A percentile compares a stretch with the other conserved stretches of the same genome.
Conservation (phyloP, 2,329 filamentous ascomycete species). For the Clarireedia homoeocarpa region DNA sequence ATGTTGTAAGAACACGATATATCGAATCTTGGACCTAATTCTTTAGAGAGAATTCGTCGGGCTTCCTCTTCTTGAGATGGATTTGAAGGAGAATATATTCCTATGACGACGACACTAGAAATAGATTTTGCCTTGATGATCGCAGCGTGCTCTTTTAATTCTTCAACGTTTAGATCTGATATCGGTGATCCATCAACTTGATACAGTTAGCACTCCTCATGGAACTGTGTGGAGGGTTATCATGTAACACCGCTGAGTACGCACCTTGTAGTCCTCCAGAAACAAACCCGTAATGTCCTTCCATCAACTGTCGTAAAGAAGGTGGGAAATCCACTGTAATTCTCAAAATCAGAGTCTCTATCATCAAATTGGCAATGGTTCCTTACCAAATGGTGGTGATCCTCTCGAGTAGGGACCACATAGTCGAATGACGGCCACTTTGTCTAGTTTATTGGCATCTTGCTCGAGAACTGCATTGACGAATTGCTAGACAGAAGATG, state of each 20-base stretch:
- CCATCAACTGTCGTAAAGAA: slow-evolving; percentile 37
- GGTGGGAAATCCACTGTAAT: slow-evolving; percentile 37
- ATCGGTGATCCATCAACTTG: slow-evolving; percentile 25
- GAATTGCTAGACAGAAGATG: slow-evolving; percentile 32
- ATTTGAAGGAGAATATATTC: slow-evolving; percentile 52
- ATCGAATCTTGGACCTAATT: slow-evolving; percentile 36
- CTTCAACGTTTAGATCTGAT: slow-evolving; percentile 15
- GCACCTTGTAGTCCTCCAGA: slow-evolving; percentile 32
- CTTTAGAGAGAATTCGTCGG: slow-evolving; percentile 35
- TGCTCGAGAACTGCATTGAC: slow-evolving; percentile 44
- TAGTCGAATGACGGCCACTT: slow-evolving; percentile 44
- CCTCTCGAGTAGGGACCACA: slow-evolving; percentile 40
- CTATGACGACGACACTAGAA: slow-evolving; percentile 44
- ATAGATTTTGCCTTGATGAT: slow-evolving; percentile 29
- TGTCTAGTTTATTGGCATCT: slow-evolving; percentile 40
- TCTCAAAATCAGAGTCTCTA: neutral
- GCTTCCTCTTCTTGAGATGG: slow-evolving; percentile 44
- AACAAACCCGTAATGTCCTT: slow-evolving; percentile 41
- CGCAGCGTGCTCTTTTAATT: slow-evolving; percentile 25
- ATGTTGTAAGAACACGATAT: slow-evolving; percentile 44
- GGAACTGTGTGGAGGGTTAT: neutral
- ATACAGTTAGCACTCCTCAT: slow-evolving; percentile 1
- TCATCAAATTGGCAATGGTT: neutral
- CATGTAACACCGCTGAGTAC: neutral
- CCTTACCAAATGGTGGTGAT: slow-evolving; percentile 36